phyloP scores from a whole-genome alignment of 2,329 filamentous ascomycete species.

The Alternaria sp. region DNA sequence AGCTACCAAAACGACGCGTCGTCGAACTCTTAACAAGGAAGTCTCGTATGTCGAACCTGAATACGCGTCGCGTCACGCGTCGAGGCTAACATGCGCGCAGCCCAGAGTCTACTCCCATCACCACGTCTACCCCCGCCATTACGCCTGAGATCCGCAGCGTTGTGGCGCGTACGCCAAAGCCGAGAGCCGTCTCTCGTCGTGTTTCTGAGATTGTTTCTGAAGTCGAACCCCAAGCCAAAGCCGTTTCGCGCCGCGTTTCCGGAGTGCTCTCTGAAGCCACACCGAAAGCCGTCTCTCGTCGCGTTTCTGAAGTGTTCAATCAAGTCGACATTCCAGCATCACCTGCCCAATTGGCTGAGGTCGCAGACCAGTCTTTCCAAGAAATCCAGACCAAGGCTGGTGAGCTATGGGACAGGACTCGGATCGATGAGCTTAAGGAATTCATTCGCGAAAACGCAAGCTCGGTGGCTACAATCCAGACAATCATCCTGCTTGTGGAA shows the following conservation, averaged over 20 bases:
- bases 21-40: conserved; percentile 47
- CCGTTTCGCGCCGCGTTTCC: conserved; percentile 51
- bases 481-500: conserved; percentile 66
- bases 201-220: not conserved
- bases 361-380: conserved; percentile 76
- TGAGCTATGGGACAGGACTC: conserved; percentile 70
- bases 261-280: conserved; percentile 24
- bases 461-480: conserved; percentile 65
- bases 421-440: conserved; percentile 72
- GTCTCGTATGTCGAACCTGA: conserved; percentile 37
- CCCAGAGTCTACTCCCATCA: conserved; percentile 51
- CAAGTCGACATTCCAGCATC: conserved; percentile 72
- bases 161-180: conserved; percentile 49
- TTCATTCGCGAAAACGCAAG: conserved; percentile 74
- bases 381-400: conserved; percentile 71
- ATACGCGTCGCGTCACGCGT: conserved; percentile 39
- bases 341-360: conserved; percentile 65
- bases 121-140: conserved; percentile 38
- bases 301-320: conserved; percentile 67
- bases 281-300: conserved; percentile 50
- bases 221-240: conserved; percentile 43
- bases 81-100: conserved; percentile 41
- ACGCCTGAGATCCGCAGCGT: conserved; percentile 49
- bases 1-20: conserved; percentile 44
- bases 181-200: conserved; percentile 54